A percentile compares a stretch with the other conserved stretches of the same genome.
These are phyloP conservation scores for Coemansia sp. DNA, from an alignment of 192 early-diverging fungal genomes.

Conservation along the genomic window DNA sequence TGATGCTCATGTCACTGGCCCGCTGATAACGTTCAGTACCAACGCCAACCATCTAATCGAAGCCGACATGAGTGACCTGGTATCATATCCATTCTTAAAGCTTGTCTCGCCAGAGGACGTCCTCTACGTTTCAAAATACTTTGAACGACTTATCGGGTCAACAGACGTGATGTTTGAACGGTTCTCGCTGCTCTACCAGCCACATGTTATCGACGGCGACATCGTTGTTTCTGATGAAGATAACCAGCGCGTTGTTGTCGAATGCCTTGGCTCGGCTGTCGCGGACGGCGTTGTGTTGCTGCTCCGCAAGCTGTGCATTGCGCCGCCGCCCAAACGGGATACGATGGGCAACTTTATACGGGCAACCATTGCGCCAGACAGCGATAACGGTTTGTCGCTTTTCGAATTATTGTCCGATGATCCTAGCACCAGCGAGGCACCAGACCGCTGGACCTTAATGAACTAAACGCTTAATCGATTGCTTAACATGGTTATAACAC, in stretches of 20 bases:
- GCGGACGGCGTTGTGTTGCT: conserved; percentile 44
- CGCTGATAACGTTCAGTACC: conserved; percentile 37
- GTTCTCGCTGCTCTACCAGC: conserved; percentile 34
- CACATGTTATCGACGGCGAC: conserved; percentile 44
- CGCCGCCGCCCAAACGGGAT: background rate
- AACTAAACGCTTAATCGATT: background rate
- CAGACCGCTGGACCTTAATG: background rate
- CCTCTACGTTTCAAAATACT: conserved; percentile 22
- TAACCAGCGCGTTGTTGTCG: conserved; percentile 33
- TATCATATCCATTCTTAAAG: conserved; percentile 39
- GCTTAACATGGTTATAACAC: background rate
- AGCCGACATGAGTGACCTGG: conserved; percentile 31
- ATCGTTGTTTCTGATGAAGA: conserved; percentile 24
- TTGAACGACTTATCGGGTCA: conserved; percentile 25
- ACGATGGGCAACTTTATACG: background rate
- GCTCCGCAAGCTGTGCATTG: conserved; percentile 10
- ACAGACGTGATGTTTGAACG: conserved; percentile 38
- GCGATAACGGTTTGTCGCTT: background rate
- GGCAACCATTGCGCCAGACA: background rate
- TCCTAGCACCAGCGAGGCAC: background rate
- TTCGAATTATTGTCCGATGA: background rate
- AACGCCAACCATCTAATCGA: conserved; percentile 30
- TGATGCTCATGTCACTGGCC: conserved; percentile 9
- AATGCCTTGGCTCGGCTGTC: conserved; percentile 45
- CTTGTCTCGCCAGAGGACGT: conserved; percentile 45